Percentiles rank a stretch among this genome's conserved stretches.
phyloP scores from a whole-genome alignment of 768 basidiomycete species.

The Termitomyces sp. region DNA sequence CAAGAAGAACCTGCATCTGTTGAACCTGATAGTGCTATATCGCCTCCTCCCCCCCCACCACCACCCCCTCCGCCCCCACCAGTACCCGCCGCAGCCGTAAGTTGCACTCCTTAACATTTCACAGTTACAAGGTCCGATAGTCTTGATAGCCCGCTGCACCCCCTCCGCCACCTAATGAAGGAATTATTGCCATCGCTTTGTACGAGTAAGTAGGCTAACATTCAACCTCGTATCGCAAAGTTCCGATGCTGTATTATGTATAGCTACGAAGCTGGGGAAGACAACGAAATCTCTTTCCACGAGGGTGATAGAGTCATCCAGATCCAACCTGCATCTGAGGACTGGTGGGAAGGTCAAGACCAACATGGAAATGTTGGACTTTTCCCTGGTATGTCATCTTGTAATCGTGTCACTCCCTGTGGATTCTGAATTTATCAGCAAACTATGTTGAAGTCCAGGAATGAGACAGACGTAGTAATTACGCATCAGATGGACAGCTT shows the following conservation, averaged over 20 bases:
- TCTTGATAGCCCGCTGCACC: conserved; percentile 33
- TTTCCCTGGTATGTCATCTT: conserved; percentile 59
- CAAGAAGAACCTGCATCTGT: conserved; percentile 20
- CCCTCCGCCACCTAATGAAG: conserved; percentile 47
- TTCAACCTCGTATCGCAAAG: background rate
- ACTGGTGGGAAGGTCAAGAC: conserved; percentile 81
- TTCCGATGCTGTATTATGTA: background rate
- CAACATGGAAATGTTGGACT: conserved; percentile 51
- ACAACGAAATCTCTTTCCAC: conserved; percentile 82
- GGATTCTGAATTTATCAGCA: conserved; percentile 13
- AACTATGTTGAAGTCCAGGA: conserved; percentile 29
- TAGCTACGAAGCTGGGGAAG: conserved; percentile 87
- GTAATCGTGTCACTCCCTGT: background rate
- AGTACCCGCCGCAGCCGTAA: conserved; percentile 21
- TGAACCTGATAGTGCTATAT: conserved; percentile 33
- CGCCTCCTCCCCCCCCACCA: conserved; percentile 44
- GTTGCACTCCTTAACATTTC: background rate
- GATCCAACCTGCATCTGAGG: conserved; percentile 79
- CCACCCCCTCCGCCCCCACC: conserved; percentile 46
- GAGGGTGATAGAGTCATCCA: conserved; percentile 78
- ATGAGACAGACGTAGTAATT: background rate
- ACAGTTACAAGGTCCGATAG: conserved; percentile 1
- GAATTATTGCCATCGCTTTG: conserved; percentile 54
- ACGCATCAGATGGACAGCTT: no score
- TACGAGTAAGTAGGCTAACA: conserved; percentile 53